A percentile compares a stretch with the other conserved stretches of the same genome.
Evolutionary conservation across 176 grass and related monocot genomes (phyloP).

Genomic region (Cenchrus fungigraminus): DNA sequence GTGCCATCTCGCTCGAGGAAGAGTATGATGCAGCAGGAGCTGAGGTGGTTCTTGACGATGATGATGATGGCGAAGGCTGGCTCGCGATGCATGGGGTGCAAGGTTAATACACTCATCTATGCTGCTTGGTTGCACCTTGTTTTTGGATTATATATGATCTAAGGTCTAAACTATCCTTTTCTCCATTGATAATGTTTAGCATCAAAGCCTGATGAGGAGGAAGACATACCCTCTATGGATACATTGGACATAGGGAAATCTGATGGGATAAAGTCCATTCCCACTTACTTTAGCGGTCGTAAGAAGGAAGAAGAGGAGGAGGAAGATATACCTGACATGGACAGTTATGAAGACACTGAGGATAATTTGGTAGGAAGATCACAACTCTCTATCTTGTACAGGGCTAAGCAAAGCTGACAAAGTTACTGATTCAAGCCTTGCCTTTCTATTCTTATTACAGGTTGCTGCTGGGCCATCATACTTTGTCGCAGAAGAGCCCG

Average conservation of each 20-base stretch:
- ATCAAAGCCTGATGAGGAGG: constrained; percentile 66
- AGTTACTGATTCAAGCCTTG: constrained; percentile 32
- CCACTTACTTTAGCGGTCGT: constrained; percentile 66
- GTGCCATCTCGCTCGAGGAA: constrained; percentile 73
- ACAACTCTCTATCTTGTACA: constrained; percentile 28
- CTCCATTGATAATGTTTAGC: constrained; percentile 40
- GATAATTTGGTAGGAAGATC: constrained; percentile 61
- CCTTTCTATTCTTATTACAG: constrained; percentile 52
- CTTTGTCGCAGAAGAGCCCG: constrained; percentile 82
- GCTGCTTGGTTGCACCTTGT: not conserved
- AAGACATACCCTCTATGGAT: constrained; percentile 91
- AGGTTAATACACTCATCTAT: constrained; percentile 47
- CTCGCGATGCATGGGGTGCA: constrained; percentile 90
- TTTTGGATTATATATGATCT: not conserved
- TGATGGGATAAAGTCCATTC: constrained; percentile 73
- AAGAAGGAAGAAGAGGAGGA: constrained; percentile 83
- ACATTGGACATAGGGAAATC: constrained; percentile 70
- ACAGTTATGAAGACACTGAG: constrained; percentile 65
- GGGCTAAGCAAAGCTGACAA: constrained; percentile 19
- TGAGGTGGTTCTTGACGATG: constrained; percentile 78
- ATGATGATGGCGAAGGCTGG: constrained; percentile 77
- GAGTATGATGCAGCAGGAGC: constrained; percentile 84
- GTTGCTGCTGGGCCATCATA: constrained; percentile 67
- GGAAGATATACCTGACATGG: constrained; percentile 98
- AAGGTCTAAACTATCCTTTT: constrained; percentile 23